phyloP scores from a whole-genome alignment of 495 filamentous ascomycete species.

The Trichocladium antarcticum region DNA sequence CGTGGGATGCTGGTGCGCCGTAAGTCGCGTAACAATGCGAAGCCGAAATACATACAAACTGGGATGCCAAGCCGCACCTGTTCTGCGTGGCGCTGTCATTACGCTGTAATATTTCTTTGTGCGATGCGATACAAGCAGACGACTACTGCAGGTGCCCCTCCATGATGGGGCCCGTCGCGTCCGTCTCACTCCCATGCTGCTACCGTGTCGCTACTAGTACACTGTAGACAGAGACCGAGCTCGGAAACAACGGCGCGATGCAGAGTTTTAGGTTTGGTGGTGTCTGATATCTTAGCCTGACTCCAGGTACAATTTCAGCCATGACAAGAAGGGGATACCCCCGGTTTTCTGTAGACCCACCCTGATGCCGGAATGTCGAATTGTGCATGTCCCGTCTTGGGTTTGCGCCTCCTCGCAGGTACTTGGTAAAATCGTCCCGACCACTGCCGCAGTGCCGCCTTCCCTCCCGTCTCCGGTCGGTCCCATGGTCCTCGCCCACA shows the following conservation, averaged over 20 bases:
- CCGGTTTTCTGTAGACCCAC: conserved; percentile 8
- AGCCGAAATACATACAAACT: neutral
- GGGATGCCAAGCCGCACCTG: neutral
- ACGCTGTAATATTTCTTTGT: neutral
- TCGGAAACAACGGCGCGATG: no score
- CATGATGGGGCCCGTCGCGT: neutral
- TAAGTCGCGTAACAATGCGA: neutral
- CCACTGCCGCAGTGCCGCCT: conserved; percentile 21
- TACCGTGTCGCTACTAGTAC: no score
- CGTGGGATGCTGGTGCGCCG: neutral
- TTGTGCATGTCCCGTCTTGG: conserved; percentile 7
- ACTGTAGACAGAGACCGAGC: no score
- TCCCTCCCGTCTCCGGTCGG: conserved; percentile 22
- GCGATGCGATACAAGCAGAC: neutral
- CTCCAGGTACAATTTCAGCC: neutral
- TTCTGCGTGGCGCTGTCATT: neutral
- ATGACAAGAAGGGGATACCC: neutral
- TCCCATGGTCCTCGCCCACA: conserved; percentile 19
- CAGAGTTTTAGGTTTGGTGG: no score
- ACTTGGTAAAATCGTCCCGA: conserved; percentile 23
- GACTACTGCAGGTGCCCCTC: no score
- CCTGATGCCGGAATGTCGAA: conserved; percentile 9
- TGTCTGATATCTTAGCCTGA: no score
- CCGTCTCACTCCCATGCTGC: neutral
- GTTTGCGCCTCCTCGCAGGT: conserved; percentile 22